Evolutionary conservation across 495 filamentous ascomycete species (phyloP).

Genomic region (Darksidea phi): DNA sequence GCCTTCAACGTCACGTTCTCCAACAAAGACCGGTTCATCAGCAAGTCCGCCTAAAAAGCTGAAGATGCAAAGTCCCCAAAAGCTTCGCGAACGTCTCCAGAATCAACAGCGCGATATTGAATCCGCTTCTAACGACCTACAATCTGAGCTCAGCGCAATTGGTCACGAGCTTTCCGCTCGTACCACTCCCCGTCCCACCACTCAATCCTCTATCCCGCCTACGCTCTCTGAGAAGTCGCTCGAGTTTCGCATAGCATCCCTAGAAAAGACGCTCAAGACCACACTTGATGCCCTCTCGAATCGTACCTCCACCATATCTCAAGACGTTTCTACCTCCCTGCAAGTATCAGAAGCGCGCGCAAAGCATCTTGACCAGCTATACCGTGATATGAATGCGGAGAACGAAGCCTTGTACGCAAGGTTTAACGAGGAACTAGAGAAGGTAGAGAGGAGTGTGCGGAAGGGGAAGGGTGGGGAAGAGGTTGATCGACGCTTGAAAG

Average conservation of each 20-base stretch:
- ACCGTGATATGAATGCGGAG: slow-evolving; percentile 84
- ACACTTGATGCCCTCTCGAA: slow-evolving; percentile 60
- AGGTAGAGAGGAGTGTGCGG: slow-evolving; percentile 74
- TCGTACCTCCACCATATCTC: slow-evolving; percentile 60
- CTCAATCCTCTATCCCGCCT: slow-evolving; percentile 26
- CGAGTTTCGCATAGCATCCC: slow-evolving; percentile 54
- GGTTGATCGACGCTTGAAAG: slow-evolving; percentile 63
- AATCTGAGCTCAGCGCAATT: slow-evolving; percentile 77
- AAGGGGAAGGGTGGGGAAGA: slow-evolving; percentile 72
- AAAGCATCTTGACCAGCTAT: slow-evolving; percentile 81
- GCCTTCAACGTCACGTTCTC: slow-evolving; percentile 23
- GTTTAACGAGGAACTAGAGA: slow-evolving; percentile 86
- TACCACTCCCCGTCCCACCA: slow-evolving; percentile 42
- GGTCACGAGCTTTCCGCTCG: slow-evolving; percentile 74
- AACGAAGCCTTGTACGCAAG: slow-evolving; percentile 92
- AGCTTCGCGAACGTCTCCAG: slow-evolving; percentile 84
- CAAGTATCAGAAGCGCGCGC: slow-evolving; percentile 72
- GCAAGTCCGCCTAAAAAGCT: slow-evolving; percentile 51
- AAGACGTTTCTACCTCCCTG: slow-evolving; percentile 67
- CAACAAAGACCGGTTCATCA: slow-evolving; percentile 12
- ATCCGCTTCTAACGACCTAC: slow-evolving; percentile 64
- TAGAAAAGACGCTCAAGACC: slow-evolving; percentile 64
- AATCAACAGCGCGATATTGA: slow-evolving; percentile 72
- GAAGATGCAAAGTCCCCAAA: slow-evolving; percentile 86
- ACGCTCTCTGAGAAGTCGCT: slow-evolving; percentile 49